phyloP scores from a whole-genome alignment of 306 rosid genomes.

The Carpinus viminea region DNA sequence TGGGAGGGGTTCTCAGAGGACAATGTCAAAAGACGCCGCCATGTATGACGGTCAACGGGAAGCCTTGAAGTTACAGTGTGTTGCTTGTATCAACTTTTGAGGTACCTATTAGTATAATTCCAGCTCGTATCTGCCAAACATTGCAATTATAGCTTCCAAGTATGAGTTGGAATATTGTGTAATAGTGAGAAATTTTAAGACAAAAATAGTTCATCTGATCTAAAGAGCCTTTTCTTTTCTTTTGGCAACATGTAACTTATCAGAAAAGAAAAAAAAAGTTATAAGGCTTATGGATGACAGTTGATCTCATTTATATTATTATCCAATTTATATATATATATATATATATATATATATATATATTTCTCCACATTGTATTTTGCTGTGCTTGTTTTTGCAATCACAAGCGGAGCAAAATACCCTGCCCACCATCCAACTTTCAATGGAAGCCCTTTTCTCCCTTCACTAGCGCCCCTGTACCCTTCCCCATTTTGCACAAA shows the following conservation, averaged over 20 bases:
- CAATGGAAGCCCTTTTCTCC: no score
- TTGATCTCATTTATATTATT: no score
- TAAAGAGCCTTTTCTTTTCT: not conserved
- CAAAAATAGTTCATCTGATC: not conserved
- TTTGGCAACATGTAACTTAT: not conserved
- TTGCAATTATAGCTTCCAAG: not conserved
- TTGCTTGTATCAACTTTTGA: constrained; percentile 10
- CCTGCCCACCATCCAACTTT: no score
- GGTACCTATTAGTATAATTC: constrained; percentile 1
- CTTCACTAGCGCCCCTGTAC: no score
- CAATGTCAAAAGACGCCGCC: constrained; percentile 78
- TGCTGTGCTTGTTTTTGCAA: no score
- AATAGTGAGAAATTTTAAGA: not conserved
- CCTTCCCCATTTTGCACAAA: no score
- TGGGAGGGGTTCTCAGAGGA: constrained; percentile 75
- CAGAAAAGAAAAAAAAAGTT: not conserved
- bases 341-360: no score
- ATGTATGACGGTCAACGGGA: constrained; percentile 27
- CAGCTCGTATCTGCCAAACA: not conserved
- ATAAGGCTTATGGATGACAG: no score
- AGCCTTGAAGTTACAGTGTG: constrained; percentile 1
- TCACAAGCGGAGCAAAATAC: no score
- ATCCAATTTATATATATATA: not conserved
- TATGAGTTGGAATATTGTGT: not conserved
- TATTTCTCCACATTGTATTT: no score